Evolutionary conservation across 164 flowering plant genomes (phyloP).

Genomic region (Pachysandra terminalis): DNA sequence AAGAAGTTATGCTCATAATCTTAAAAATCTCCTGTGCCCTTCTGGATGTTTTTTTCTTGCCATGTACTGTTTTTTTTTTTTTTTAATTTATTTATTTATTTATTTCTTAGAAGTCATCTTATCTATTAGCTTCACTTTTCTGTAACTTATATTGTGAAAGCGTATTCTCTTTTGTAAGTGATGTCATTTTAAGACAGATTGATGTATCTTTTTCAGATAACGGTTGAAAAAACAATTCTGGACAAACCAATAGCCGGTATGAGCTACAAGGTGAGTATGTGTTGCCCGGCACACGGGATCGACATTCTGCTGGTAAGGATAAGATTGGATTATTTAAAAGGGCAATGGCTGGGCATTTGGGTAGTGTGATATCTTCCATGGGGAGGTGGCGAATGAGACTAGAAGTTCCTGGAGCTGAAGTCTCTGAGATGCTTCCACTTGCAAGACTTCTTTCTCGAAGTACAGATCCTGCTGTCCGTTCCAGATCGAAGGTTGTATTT

Average conservation of each 20-base stretch:
- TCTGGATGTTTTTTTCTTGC: too few relatives aligned
- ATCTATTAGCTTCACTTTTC: background rate
- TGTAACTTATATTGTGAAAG: background rate
- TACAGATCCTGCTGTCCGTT: conserved; percentile 91
- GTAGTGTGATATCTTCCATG: conserved; percentile 95
- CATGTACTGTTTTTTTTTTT: too few relatives aligned
- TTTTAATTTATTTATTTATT: too few relatives aligned
- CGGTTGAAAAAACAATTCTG: conserved; percentile 80
- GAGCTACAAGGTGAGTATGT: conserved; percentile 99
- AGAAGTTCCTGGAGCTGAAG: conserved; percentile 93
- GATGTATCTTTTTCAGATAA: conserved; percentile 47
- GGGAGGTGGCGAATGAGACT: conserved; percentile 99
- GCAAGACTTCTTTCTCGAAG: conserved; percentile 96
- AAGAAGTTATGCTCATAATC: background rate
- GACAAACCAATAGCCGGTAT: conserved; percentile 83
- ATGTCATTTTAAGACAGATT: conserved; percentile 5
- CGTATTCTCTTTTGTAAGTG: background rate
- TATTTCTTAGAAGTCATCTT: background rate
- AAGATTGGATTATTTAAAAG: conserved; percentile 59
- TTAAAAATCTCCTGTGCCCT: too few relatives aligned
- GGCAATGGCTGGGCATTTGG: conserved; percentile 84
- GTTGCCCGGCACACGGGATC: conserved; percentile 88
- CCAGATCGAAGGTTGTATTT: conserved; percentile 83
- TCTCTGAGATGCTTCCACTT: conserved; percentile 98
- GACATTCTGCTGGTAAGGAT: conserved; percentile 49